A percentile compares a stretch with the other conserved stretches of the same genome.
These are phyloP conservation scores for Rhodocollybia butyracea DNA, from an alignment of 768 basidiomycete genomes.

Conservation along the genomic window DNA sequence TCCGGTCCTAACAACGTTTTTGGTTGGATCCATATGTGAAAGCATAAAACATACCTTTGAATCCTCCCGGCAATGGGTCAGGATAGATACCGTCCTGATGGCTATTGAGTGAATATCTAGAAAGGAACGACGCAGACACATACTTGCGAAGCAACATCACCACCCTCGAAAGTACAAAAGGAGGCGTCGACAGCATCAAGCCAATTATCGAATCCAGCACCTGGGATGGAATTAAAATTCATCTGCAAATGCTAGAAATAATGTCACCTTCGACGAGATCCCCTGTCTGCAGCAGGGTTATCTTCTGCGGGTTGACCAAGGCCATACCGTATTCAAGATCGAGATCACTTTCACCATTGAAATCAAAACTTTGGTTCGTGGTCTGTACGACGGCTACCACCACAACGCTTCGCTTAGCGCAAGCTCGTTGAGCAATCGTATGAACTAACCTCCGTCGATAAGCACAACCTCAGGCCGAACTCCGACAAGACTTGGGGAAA, in stretches of 20 bases:
- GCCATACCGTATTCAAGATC: slow-evolving; percentile 48
- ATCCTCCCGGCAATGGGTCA: slow-evolving; percentile 34
- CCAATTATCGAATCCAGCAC: slow-evolving; percentile 40
- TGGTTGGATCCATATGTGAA: background rate
- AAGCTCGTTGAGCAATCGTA: too few species aligned
- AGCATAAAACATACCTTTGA: slow-evolving; percentile 21
- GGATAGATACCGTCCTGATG: slow-evolving; percentile 43
- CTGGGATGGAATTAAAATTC: slow-evolving; percentile 17
- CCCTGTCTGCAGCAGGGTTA: slow-evolving; percentile 39
- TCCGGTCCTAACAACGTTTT: slow-evolving; percentile 23
- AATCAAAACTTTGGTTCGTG: slow-evolving; percentile 19
- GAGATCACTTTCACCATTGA: slow-evolving; percentile 43
- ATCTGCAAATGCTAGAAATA: background rate
- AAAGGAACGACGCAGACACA: background rate
- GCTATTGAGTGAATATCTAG: too few species aligned
- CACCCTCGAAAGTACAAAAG: slow-evolving; percentile 44
- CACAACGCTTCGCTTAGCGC: background rate
- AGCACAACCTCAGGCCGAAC: slow-evolving; percentile 27
- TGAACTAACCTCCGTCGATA: slow-evolving; percentile 32
- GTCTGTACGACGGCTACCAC: slow-evolving; percentile 27
- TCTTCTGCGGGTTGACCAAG: slow-evolving; percentile 30
- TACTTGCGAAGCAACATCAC: slow-evolving; percentile 32
- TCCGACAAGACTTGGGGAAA: slow-evolving; percentile 30
- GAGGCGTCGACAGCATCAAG: slow-evolving; percentile 41
- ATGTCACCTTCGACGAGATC: slow-evolving; percentile 29